phyloP scores from a whole-genome alignment of 441 rosid species.

The California macrophylla region DNA sequence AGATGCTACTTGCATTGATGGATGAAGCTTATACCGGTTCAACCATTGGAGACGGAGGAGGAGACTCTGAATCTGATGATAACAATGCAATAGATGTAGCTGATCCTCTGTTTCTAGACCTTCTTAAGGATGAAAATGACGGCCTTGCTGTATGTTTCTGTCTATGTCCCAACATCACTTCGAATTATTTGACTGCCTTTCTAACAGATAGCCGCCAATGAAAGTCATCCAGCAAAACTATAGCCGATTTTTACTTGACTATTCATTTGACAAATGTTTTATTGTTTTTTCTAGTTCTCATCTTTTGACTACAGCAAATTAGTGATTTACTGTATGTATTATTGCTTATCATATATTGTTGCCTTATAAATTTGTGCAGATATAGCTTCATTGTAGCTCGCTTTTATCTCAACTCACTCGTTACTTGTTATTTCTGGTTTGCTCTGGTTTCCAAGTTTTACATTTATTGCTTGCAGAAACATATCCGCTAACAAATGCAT shows the following conservation, averaged over 20 bases:
- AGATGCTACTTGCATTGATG: slow-evolving; percentile 98
- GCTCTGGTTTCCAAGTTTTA: not conserved
- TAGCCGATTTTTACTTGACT: not conserved
- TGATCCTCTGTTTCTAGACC: slow-evolving; percentile 84
- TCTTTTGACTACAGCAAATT: not conserved
- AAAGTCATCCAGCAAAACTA: not conserved
- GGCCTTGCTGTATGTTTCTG: slow-evolving; percentile 64
- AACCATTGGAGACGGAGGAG: slow-evolving; percentile 79
- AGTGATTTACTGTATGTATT: not conserved
- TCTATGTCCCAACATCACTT: slow-evolving; percentile 5
- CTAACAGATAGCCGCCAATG: slow-evolving; percentile 6
- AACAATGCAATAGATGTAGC: slow-evolving; percentile 64
- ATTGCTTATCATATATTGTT: not conserved
- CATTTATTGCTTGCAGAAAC: not conserved
- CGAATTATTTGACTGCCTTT: slow-evolving; percentile 10
- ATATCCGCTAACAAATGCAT: not conserved
- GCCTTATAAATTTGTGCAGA: not conserved
- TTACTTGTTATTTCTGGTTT: not conserved
- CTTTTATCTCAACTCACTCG: not conserved
- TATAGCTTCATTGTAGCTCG: not conserved
- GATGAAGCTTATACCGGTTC: slow-evolving; percentile 99
- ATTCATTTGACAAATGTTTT: not conserved
- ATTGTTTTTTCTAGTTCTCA: not conserved
- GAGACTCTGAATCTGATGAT: slow-evolving; percentile 88
- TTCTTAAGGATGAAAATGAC: slow-evolving; percentile 94